Base-by-base conservation (phyloP, 805 yeast species). In the Diddensiella santjacobensis region DNA sequence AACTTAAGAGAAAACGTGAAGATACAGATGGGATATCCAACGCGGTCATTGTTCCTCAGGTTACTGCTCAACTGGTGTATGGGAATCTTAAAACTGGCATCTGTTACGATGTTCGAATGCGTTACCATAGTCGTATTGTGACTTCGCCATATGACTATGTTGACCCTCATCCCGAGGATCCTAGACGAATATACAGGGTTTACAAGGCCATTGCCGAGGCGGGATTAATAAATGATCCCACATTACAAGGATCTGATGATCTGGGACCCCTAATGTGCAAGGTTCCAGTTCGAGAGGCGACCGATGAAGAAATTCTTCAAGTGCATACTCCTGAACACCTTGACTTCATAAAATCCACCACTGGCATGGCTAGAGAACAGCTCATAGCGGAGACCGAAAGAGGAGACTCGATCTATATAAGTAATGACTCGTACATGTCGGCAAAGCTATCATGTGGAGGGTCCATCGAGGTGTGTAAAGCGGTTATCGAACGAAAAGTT, bases 101-200 rank as follows among this genome's bases (percentile, higher is more conserved):
- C 4, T 91, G 95, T 50, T 93, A 93, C 67, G 99, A 93, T 65
- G 97, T 89, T 18, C 75, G 98, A 54, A 93, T 93, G 98, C 76
- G 99, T 53, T 93, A 91, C 66, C 99, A 93, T 65, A 96, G 97
- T 35, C 87, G 89, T 63, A 83, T 93, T 45, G 90, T 86, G 69
- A 87, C 96, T 2, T 84, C 93, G 1, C 87, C 91, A 57, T 86
- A 80, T 59, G 96, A 91, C 65, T 91, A 91, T 67, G 87, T 91
- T 45, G 99, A 93, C 63, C 99, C 98, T 1, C 99, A 93, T 64
- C 99, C 99, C 3, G 99, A 93, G 65, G 99, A 93, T 63, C 99
- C 99, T 8, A 77, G 99, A 53, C 80, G 99, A 57, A 90, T 91
- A 31, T 93, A 90, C 68, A 77, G 98, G 48, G 87, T 93, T 41